Conservation (phyloP, 1,284 basidiomycete species). For the Exobasidium cylindrosporum region DNA sequence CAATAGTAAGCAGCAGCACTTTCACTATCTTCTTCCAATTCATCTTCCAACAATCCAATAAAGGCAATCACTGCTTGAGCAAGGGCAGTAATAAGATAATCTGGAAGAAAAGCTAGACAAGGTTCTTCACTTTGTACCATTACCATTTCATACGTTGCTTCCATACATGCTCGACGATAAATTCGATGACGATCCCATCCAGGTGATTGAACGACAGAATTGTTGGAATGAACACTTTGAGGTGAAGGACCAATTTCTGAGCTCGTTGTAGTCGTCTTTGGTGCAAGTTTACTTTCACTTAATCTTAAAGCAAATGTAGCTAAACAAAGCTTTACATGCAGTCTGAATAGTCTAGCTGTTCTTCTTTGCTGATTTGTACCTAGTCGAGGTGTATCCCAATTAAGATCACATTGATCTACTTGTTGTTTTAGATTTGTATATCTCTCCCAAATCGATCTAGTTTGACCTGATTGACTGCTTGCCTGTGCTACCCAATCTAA, state of each 20-base stretch:
- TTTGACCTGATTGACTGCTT: background rate
- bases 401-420: background rate
- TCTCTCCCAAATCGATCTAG: background rate
- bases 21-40: no score
- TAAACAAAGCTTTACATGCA: slow-evolving; percentile 1
- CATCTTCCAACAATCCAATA: background rate
- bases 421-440: background rate
- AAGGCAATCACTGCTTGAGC: background rate
- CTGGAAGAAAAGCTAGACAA: background rate
- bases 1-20: no score
- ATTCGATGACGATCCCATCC: no score
- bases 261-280: no score
- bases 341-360: background rate
- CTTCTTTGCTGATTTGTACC: background rate
- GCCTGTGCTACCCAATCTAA: background rate
- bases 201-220: no score
- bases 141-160: background rate
- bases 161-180: background rate
- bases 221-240: no score
- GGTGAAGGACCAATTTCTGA: no score
- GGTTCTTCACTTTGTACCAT: background rate
- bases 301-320: background rate
- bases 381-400: background rate
- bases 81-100: slow-evolving; percentile 1
- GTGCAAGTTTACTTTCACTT: no score